Evolutionary conservation across 345 rosid species (phyloP).

Genomic region (Syzygium oleosum): DNA sequence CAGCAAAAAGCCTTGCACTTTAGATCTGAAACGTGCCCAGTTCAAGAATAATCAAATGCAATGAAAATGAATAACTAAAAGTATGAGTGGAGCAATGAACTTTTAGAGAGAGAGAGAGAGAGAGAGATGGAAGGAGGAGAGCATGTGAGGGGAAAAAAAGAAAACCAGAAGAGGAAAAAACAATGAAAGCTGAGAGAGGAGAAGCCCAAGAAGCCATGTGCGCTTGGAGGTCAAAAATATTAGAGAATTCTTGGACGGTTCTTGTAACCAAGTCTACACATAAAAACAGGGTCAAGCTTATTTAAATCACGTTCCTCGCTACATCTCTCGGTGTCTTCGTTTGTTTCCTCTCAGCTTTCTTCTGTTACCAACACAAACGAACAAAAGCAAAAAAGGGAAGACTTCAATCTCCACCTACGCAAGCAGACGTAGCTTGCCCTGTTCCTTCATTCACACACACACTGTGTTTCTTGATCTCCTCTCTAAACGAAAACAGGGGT

Average conservation of each 20-base stretch:
- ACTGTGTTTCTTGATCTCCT: neutral
- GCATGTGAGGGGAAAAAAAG: conserved; percentile 37
- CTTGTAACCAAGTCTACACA: neutral
- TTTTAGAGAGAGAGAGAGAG: conserved; percentile 1
- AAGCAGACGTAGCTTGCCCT: neutral
- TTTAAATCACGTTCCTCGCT: neutral
- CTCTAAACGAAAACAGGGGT: neutral
- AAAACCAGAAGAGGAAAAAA: conserved; percentile 3
- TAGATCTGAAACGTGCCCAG: neutral
- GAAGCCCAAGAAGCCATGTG: conserved; percentile 50
- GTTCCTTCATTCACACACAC: neutral
- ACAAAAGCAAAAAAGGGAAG: neutral
- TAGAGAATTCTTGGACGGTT: conserved; percentile 25
- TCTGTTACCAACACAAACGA: neutral
- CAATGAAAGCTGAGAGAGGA: conserved; percentile 7
- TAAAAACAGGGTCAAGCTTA: neutral
- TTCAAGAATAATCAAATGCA: neutral
- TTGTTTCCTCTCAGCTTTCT: neutral
- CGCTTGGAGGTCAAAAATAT: conserved; percentile 53
- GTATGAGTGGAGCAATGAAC: neutral
- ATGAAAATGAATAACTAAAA: neutral
- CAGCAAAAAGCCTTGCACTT: neutral
- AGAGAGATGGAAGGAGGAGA: neutral
- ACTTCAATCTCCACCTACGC: neutral
- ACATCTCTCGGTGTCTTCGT: neutral